A percentile compares a stretch with the other conserved stretches of the same genome.
Conservation (phyloP, 2,329 filamentous ascomycete genomes). For the Clarireedia homoeocarpa region DNA sequence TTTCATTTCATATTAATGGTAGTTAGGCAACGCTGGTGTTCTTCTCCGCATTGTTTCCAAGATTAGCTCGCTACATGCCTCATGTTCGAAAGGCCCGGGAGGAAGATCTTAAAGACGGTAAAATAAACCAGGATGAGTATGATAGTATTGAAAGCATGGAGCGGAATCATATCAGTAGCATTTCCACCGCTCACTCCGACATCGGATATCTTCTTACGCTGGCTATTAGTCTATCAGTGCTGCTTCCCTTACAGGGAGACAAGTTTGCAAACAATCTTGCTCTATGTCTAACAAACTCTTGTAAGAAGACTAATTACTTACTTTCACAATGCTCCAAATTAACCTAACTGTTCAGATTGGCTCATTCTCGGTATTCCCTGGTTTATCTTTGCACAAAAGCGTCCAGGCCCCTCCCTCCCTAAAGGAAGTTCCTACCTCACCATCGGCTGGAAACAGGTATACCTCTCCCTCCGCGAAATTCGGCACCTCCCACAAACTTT, state of each 20-base stretch:
- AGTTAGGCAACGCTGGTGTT: conserved; percentile 34
- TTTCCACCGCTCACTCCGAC: conserved; percentile 36
- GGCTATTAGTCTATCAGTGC: conserved; percentile 33
- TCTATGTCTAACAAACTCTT: conserved; percentile 35
- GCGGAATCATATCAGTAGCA: conserved; percentile 35
- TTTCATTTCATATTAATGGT: neutral
- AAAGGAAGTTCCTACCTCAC: conserved; percentile 33
- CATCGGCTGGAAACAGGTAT: conserved; percentile 36
- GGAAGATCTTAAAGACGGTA: conserved; percentile 33
- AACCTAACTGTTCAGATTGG: conserved; percentile 30
- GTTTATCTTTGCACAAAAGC: conserved; percentile 36
- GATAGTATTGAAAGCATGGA: conserved; percentile 36
- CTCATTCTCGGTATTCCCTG: conserved; percentile 35
- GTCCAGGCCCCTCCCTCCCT: conserved; percentile 33
- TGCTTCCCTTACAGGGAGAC: conserved; percentile 32
- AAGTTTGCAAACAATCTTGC: conserved; percentile 34
- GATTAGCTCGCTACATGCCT: conserved; percentile 34
- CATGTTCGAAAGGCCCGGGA: conserved; percentile 35
- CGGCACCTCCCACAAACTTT: conserved; percentile 34
- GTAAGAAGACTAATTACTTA: conserved; percentile 21
- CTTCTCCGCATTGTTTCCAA: conserved; percentile 35
- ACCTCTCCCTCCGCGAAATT: conserved; percentile 32
- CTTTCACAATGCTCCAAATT: neutral
- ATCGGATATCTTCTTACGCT: conserved; percentile 35
- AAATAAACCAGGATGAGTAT: conserved; percentile 32